phyloP scores from a whole-genome alignment of 768 basidiomycete species.

The Boletus tylopilopsis region DNA sequence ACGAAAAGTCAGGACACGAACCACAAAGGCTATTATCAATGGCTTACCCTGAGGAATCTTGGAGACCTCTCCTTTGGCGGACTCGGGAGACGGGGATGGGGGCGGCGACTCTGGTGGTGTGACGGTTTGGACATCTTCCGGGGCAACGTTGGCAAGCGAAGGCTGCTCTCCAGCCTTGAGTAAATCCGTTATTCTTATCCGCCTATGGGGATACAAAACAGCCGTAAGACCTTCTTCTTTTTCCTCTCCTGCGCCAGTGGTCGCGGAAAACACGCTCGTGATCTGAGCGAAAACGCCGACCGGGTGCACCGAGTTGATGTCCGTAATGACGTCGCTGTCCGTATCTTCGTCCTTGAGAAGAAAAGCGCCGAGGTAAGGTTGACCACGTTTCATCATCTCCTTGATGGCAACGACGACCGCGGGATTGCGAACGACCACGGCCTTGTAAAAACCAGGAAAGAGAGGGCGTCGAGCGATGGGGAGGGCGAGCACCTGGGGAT shows the following conservation, averaged over 20 bases:
- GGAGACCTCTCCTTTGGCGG: conserved; percentile 20
- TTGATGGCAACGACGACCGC: conserved; percentile 90
- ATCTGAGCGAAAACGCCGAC: conserved; percentile 98
- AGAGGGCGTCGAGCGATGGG: conserved; percentile 94
- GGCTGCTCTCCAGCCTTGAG: conserved; percentile 57
- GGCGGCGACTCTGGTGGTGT: conserved; percentile 44
- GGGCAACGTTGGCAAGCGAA: conserved; percentile 32
- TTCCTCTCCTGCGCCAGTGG: conserved; percentile 48
- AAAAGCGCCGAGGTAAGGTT: conserved; percentile 96
- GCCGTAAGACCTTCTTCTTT: conserved; percentile 91
- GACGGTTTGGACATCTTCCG: conserved; percentile 40
- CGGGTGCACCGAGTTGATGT: conserved; percentile 80
- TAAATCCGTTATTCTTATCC: conserved; percentile 85
- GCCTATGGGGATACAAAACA: conserved; percentile 88
- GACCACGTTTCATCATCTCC: conserved; percentile 95
- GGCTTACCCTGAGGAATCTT: conserved; percentile 23
- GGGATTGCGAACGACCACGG: conserved; percentile 89
- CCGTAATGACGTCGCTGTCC: conserved; percentile 91
- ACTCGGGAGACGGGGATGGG: conserved; percentile 23
- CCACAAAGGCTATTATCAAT: too few relatives aligned
- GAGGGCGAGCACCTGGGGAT: conserved; percentile 91
- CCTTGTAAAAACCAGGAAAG: conserved; percentile 98
- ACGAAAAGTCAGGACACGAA: background rate
- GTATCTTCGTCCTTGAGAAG: conserved; percentile 90
- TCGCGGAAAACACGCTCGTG: conserved; percentile 82